phyloP scores from a whole-genome alignment of 2,329 filamentous ascomycete genomes.

The Xylariaceae sp. region DNA sequence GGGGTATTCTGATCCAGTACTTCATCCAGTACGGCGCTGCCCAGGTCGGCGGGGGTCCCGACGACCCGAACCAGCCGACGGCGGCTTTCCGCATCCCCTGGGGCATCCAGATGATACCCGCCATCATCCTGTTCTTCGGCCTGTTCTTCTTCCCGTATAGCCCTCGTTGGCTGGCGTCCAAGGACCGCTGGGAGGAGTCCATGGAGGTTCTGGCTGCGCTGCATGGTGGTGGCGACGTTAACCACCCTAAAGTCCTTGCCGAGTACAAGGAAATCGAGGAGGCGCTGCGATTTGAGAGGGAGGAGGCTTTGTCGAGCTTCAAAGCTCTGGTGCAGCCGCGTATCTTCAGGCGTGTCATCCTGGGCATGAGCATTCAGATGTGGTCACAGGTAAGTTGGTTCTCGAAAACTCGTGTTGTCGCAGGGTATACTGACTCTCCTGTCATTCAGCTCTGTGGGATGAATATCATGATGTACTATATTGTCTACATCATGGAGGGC shows the following conservation, averaged over 20 bases:
- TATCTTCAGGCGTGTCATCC: slow-evolving; percentile 52
- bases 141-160: slow-evolving; percentile 60
- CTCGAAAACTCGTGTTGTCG: background rate
- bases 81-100: slow-evolving; percentile 59
- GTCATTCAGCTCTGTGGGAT: slow-evolving; percentile 40
- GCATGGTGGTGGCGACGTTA: slow-evolving; percentile 53
- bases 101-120: slow-evolving; percentile 57
- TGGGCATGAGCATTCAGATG: slow-evolving; percentile 57
- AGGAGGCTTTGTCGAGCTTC: slow-evolving; percentile 47
- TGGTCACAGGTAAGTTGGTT: slow-evolving; percentile 47
- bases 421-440: background rate
- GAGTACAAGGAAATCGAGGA: slow-evolving; percentile 60
- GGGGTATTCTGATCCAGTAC: slow-evolving; percentile 64
- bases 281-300: slow-evolving; percentile 50
- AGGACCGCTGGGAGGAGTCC: slow-evolving; percentile 64
- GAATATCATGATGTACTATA: slow-evolving; percentile 59
- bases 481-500: slow-evolving; percentile 57
- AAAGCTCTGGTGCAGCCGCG: slow-evolving; percentile 45
- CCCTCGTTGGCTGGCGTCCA: slow-evolving; percentile 66
- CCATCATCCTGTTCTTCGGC: slow-evolving; percentile 49
- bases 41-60: slow-evolving; percentile 46
- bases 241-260: slow-evolving; percentile 57
- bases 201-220: slow-evolving; percentile 54
- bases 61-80: slow-evolving; percentile 47
- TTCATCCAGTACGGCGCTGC: slow-evolving; percentile 63